A percentile compares a stretch with the other conserved stretches of the same genome.
phyloP scores from a whole-genome alignment of 768 basidiomycete genomes.

The Boletus pseudo-olivaceus region DNA sequence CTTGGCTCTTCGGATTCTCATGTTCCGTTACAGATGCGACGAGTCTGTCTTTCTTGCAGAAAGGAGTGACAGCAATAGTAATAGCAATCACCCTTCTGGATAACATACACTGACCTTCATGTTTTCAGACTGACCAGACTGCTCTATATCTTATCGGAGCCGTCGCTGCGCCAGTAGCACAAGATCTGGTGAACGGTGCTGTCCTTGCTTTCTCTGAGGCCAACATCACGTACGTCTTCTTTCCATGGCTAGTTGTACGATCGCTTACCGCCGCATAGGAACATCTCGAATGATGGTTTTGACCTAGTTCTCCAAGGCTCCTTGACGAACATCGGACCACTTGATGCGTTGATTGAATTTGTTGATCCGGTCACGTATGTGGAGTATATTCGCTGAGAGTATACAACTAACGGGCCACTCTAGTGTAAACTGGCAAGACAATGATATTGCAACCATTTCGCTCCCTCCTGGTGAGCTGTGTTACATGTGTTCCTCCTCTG shows the following conservation, averaged over 20 bases:
- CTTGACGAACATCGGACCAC: conserved; percentile 58
- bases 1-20: conserved; percentile 1
- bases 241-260: conserved; percentile 34
- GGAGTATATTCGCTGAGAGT: background rate
- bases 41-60: conserved; percentile 55
- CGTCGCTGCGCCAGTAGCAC: conserved; percentile 63
- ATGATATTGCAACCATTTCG: conserved; percentile 58
- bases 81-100: conserved; percentile 11
- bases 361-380: conserved; percentile 56
- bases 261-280: conserved; percentile 49
- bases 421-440: conserved; percentile 62
- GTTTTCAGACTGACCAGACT: conserved; percentile 53
- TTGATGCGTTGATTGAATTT: conserved; percentile 69
- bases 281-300: conserved; percentile 59
- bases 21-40: conserved; percentile 43
- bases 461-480: conserved; percentile 50
- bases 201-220: conserved; percentile 52
- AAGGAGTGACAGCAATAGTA: conserved; percentile 52
- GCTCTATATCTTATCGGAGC: conserved; percentile 68
- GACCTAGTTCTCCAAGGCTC: conserved; percentile 58
- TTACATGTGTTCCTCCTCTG: background rate
- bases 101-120: background rate
- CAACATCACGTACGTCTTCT: conserved; percentile 47
- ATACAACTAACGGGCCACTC: background rate
- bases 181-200: conserved; percentile 59